Conservation (phyloP, 192 early-diverging fungal genomes). For the Linnemannia zychae region DNA sequence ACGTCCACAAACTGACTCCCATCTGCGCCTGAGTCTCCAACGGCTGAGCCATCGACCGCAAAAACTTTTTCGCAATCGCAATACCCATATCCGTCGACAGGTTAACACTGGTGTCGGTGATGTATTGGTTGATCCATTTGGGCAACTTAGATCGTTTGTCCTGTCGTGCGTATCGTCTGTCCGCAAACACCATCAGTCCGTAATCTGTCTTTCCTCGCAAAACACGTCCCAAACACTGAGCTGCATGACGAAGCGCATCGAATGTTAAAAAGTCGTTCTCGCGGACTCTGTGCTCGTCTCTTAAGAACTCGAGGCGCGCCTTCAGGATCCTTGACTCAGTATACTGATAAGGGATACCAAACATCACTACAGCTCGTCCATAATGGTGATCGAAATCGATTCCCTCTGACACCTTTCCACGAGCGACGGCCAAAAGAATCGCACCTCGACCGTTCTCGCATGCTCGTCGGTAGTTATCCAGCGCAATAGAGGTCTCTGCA, state of each 20-base stretch:
- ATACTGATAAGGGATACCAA: constrained; percentile 99
- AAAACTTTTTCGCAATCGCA: constrained; percentile 90
- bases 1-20: constrained; percentile 89
- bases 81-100: constrained; percentile 98
- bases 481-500: constrained; percentile 93
- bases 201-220: constrained; percentile 98
- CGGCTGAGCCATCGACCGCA: constrained; percentile 97
- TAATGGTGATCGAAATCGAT: constrained; percentile 99
- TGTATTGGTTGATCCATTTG: constrained; percentile 94
- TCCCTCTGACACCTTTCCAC: constrained; percentile 99
- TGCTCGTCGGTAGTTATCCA: constrained; percentile 95
- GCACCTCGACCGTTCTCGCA: constrained; percentile 99
- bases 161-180: constrained; percentile 90
- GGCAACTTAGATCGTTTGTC: constrained; percentile 98
- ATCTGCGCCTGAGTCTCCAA: constrained; percentile 84
- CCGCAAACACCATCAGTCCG: constrained; percentile 99
- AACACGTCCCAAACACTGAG: constrained; percentile 98
- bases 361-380: constrained; percentile 98
- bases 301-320: constrained; percentile 94
- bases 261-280: constrained; percentile 99
- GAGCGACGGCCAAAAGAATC: constrained; percentile 95
- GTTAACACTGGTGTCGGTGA: constrained; percentile 91
- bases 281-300: constrained; percentile 93
- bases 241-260: constrained; percentile 98
- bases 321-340: constrained; percentile 96